These are phyloP conservation scores for Calocybe indica DNA, from an alignment of 768 basidiomycete genomes.

Conservation along the genomic window DNA sequence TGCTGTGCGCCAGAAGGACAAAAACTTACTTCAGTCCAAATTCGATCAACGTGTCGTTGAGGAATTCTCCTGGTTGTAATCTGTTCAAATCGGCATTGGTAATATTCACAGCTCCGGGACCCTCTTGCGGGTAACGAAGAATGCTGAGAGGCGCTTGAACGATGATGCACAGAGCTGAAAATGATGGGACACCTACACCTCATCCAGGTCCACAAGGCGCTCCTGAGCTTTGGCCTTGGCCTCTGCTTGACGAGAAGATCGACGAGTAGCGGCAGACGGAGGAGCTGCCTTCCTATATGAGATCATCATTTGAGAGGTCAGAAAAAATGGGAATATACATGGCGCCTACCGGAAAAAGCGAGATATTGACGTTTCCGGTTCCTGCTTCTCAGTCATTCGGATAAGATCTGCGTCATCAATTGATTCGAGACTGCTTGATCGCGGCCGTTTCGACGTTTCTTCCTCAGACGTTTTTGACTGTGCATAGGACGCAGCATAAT, in stretches of 20 bases:
- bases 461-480: no score
- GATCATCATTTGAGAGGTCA: neutral
- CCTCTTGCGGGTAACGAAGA: conserved; percentile 65
- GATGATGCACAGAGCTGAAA: neutral
- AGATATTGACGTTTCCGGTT: no score
- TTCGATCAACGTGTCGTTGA: conserved; percentile 96
- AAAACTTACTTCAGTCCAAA: conserved; percentile 83
- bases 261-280: conserved; percentile 15
- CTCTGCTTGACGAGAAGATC: conserved; percentile 30
- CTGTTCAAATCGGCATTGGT: conserved; percentile 74
- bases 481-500: no score
- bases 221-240: conserved; percentile 10
- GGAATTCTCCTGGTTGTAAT: conserved; percentile 72
- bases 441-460: no score
- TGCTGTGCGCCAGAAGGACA: neutral
- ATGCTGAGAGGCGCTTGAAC: conserved; percentile 37
- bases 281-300: conserved; percentile 2
- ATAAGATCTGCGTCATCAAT: no score
- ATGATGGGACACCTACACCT: conserved; percentile 45
- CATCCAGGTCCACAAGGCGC: conserved; percentile 44
- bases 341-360: no score
- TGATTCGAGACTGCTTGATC: no score
- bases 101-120: conserved; percentile 74
- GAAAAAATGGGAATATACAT: no score
- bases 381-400: no score